Base-by-base conservation (phyloP, 257 asterid genomes). In the Plectranthus barbatus region DNA sequence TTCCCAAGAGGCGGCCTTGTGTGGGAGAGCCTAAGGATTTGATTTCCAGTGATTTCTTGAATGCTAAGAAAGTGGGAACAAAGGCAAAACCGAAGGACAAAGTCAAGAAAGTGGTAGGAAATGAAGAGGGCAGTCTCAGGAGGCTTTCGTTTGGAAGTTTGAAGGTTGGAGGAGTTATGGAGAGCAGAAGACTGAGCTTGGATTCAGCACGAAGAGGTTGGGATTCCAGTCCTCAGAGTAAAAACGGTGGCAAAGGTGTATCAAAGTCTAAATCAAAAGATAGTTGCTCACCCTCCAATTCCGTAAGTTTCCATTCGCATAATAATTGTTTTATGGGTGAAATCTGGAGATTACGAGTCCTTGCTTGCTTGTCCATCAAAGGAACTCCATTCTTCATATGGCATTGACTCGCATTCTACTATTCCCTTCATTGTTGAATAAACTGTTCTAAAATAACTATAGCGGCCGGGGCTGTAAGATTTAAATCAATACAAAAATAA, bases 11-110 rank as follows among this genome's bases (percentile, higher is more conserved):
- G 64, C 72, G 87, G 19, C 86, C 94, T 0, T 88, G 95, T 56
- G 65, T 86, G 4, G 98, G 98, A 3, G 82, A 86, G 19, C 98
- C 98, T 0, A 80, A 79, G 72, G 98, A 91, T 71, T 83, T 91
- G 90, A 91, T 91, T 68, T 79, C 98, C 23, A 77, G 95, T 64
- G 98, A 88, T 66, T 81, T 75, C 72, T 59, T 91, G 78, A 86
- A 80, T 44, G 83, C 74, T 9, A 67, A 76, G 76, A 87, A 70
- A 61, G 70, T 62, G 20, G 75, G 80, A 67, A 47, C 19, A 2
- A 81, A 57, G 71, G 81, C 14, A 14, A 88, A 84, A 72, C 34
- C 76, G 3, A 77, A 72, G 60, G 82, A 55, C 1, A 86, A 78
- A 33, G 60, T 70, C 69, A 81, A 78, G 69, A 81, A 74, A 74